Conservation (phyloP, 2,329 filamentous ascomycete species). For the Aspergillus sp. region DNA sequence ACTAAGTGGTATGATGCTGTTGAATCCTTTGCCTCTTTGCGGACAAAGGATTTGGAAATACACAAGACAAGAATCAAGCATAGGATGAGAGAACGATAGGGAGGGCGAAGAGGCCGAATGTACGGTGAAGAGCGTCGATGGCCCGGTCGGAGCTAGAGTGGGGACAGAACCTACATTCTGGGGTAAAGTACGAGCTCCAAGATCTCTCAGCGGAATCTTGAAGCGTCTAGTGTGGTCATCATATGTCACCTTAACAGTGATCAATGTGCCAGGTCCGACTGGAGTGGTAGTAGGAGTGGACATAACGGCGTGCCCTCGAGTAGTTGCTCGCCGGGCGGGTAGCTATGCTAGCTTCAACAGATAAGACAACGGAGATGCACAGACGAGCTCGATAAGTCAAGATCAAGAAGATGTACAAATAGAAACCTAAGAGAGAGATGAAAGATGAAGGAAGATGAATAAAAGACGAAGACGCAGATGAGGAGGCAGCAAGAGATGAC, state of each 20-base stretch:
- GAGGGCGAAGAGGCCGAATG: neutral
- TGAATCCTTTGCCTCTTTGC: neutral
- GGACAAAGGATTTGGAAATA: slow-evolving; percentile 8
- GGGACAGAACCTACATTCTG: slow-evolving; percentile 68
- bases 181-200: slow-evolving; percentile 71
- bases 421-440: neutral
- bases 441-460: slow-evolving; percentile 6
- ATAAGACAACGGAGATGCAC: slow-evolving; percentile 13
- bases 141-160: slow-evolving; percentile 33
- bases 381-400: neutral
- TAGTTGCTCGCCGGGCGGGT: slow-evolving; percentile 6
- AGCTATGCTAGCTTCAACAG: slow-evolving; percentile 6
- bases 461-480: slow-evolving; percentile 12
- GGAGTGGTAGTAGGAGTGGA: slow-evolving; percentile 45
- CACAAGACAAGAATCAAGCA: neutral
- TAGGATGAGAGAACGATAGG: slow-evolving; percentile 5
- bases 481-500: slow-evolving; percentile 15
- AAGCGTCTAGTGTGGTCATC: slow-evolving; percentile 76
- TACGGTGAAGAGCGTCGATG: slow-evolving; percentile 12
- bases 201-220: slow-evolving; percentile 85
- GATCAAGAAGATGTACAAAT: slow-evolving; percentile 1
- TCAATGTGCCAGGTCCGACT: slow-evolving; percentile 66
- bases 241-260: slow-evolving; percentile 82
- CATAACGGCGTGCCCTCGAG: slow-evolving; percentile 23
- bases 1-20: slow-evolving; percentile 20